Evolutionary conservation across 2,329 filamentous ascomycete genomes (phyloP), one percentile per base, ranked within the genome.

Genomic region (Ophiostoma quercus): DNA sequence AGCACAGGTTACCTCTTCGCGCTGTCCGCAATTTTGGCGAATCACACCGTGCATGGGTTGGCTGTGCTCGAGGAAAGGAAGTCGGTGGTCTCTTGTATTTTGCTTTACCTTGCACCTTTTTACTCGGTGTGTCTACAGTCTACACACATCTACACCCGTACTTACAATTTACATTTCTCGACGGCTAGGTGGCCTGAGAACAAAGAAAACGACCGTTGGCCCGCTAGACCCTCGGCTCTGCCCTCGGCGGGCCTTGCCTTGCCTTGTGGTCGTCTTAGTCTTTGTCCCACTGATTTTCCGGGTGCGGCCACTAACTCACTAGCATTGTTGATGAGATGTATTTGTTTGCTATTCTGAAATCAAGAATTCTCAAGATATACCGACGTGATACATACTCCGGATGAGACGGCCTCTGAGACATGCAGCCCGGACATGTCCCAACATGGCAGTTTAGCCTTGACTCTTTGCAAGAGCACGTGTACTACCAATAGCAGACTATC

Each of bases 211-310:
- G 43, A 32, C 69, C 69, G 69, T 70, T 68, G 69, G 67, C 63
- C 51, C 60, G 41, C 67, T 70, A 70, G 69, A 37, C 60, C 67
- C 47, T 29, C 69, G 47, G 67, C 62, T 34, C 57, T 62, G 69
- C 51, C 43, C 66, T 32, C 8, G 16, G 60, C 69, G 69, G 69
- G 67, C 69, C 69, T 68, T 70, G 66, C 69, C 69, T 68, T 70
- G 66, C 69, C 69, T 70, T 70, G 39, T 34, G 19, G 34, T n/a
- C 66, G n/a, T 60, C 39, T 66, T 70, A 66, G 60, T 68, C 22
- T 43, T 43, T 62, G 60, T 51, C 19, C 51, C 51, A 57, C 51
- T 57, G 51, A 57, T 57, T 57, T 57, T 22, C 51, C 51, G 51
- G 47, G 22, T 57, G n/a, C 51, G 51, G 51, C 51, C 47, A 57